Conservation (phyloP, 345 rosid species). For the Citrus hindsii region DNA sequence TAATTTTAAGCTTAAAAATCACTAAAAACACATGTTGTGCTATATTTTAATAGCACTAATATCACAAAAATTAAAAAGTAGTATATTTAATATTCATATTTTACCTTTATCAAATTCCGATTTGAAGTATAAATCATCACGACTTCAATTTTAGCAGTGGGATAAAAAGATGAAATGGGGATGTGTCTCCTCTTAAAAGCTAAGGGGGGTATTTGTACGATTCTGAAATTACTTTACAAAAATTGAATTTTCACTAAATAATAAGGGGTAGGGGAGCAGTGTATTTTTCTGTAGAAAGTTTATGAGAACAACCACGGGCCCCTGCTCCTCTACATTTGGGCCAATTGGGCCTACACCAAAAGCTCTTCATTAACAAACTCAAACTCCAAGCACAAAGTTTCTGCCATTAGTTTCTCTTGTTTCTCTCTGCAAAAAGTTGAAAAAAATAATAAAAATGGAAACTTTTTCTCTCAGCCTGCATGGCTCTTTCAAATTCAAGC, state of each 20-base stretch:
- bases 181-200: background rate
- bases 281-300: background rate
- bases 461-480: background rate
- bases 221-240: background rate
- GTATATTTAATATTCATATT: no score
- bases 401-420: background rate
- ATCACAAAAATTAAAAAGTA: no score
- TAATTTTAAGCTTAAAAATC: no score
- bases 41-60: no score
- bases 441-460: background rate
- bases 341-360: background rate
- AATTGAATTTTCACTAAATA: background rate
- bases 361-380: background rate
- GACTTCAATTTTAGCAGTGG: background rate
- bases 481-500: slow-evolving; percentile 11
- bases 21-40: background rate
- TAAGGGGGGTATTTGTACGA: background rate
- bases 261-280: background rate
- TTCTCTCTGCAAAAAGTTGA: no score
- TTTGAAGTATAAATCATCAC: background rate
- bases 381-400: background rate
- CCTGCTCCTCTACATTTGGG: background rate
- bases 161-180: background rate
- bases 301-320: background rate
- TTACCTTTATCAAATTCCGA: background rate